Evolutionary conservation across 805 yeast species (phyloP), one percentile per base, ranked within the genome.

Genomic region (Tetrapisispora pingtungensis): DNA sequence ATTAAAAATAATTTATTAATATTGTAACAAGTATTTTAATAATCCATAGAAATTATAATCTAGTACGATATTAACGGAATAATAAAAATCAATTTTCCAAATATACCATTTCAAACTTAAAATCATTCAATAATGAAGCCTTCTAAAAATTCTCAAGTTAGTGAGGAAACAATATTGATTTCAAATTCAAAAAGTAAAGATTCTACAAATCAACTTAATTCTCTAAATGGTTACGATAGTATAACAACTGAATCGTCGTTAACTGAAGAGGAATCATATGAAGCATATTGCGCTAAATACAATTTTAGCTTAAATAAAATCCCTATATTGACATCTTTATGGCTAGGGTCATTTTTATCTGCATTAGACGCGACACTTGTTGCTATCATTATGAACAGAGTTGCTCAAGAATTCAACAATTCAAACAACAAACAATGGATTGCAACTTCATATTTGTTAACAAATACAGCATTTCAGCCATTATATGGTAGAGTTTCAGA

Each of bases 391-490:
- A 68, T 73, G 62, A 67, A 68, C 40, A 61, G 66, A 8, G 71
- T 72, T 13, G 72, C 75, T 6, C 70, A 72, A 24, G 72, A 73
- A 36, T 71, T 76, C 56, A 58, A 69, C 39, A 74, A 73, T 33
- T 70, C 76, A 1, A 68, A 71, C 40, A 57, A 64, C 47, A 67
- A 72, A 17, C 68, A 77, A n/a, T 80, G 84, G 84, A 80, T 82
- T 6, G 83, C 82, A 3, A 77, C 84, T 0, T 71, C 82, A 19
- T 76, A 78, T 41, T 64, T 80, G 20, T 57, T 81, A 42, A 79
- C 86, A 4, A 78, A 78, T 51, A 74, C 82, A 0, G 81, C 80
- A 6, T 79, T 78, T 54, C 86, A 80, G 61, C 84, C 84, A 1
- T 58, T 81, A 19, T 78, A 78, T 46, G 86, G 85, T 7, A 70